Percentiles rank a stretch among this genome's conserved stretches.
phyloP scores from a whole-genome alignment of 2,329 filamentous ascomycete species.

The Calcarisporium arbuscula region DNA sequence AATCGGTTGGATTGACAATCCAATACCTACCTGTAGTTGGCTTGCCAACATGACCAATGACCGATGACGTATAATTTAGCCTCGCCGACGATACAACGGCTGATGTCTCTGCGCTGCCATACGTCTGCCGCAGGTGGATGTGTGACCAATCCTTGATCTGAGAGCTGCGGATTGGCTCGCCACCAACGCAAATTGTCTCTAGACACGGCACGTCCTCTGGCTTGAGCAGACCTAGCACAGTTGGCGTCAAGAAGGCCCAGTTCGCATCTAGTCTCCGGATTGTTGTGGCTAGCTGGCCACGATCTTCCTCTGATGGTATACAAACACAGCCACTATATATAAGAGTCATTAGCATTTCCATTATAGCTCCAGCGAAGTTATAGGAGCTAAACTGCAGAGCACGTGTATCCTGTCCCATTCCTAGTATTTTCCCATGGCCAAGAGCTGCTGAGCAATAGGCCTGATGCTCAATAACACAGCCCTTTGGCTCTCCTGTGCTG shows the following conservation, averaged over 20 bases:
- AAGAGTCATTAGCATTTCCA: slow-evolving; percentile 31
- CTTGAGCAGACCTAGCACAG: background rate
- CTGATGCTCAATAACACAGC: slow-evolving; percentile 32
- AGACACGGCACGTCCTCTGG: slow-evolving; percentile 1
- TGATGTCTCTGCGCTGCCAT: slow-evolving; percentile 7
- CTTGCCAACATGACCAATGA: background rate
- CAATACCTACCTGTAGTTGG: background rate
- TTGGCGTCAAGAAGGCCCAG: slow-evolving; percentile 4
- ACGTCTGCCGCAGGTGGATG: no score
- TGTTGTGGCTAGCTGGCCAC: background rate
- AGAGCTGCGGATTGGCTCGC: slow-evolving; percentile 2
- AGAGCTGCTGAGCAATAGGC: no score
- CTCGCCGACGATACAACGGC: slow-evolving; percentile 18
- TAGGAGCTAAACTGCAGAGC: slow-evolving; percentile 22
- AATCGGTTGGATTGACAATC: background rate
- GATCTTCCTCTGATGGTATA: slow-evolving; percentile 11
- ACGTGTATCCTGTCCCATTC: slow-evolving; percentile 1
- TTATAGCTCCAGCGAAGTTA: slow-evolving; percentile 30
- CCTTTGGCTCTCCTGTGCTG: slow-evolving; percentile 43
- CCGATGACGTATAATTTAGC: background rate
- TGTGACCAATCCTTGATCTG: no score
- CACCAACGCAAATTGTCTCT: background rate
- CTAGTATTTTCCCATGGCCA: no score
- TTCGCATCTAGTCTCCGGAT: background rate
- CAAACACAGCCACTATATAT: slow-evolving; percentile 31